Evolutionary conservation across 257 asterid genomes (phyloP), one percentile per base, ranked within the genome.

Genomic region (Lithospermum erythrorhizon): DNA sequence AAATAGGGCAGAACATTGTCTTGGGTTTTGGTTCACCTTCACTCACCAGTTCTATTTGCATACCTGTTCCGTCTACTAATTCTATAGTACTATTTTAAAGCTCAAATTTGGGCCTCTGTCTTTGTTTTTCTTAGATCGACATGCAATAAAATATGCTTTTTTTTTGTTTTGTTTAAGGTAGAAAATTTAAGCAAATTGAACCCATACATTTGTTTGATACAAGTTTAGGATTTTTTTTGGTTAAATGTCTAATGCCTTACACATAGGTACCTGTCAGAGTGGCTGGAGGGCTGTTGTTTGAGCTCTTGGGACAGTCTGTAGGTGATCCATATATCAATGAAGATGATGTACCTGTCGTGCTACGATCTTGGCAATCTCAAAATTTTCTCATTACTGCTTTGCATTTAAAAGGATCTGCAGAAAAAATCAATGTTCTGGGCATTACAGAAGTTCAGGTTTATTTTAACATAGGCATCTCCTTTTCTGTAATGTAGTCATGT

Each of bases 291-390:
- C 76, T 91, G 27, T 73, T 91, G 63, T 90, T 91, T 78, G 98
- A 87, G 88, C 94, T 91, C 59, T 69, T 91, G 79, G 98, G 98
- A 58, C 96, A 85, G 75, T 87, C 98, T 61, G 94, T 76, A 32
- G 98, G 98, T 10, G 98, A 90, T 79, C 98, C 98, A 58, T 81
- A 61, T 73, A 72, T 65, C 65, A 83, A 82, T 3, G 96, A 91
- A 77, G 98, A 90, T 79, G 96, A 91, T 76, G 81, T 81, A 59
- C 98, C 98, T 19, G 77, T 91, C 67, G 98, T 91, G 21, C 66
- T 86, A 71, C 96, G 98, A 62, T 91, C 98, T 63, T 91, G 94
- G 91, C 98, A 90, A 79, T 81, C 95, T 58, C 98, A 82, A 64
- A 83, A 91, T 66, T 91, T 79, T 65, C 89, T 91, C 56, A 54